Evolutionary conservation across 1,284 basidiomycete species (phyloP).

Genomic region (Sphagnurus paluster): DNA sequence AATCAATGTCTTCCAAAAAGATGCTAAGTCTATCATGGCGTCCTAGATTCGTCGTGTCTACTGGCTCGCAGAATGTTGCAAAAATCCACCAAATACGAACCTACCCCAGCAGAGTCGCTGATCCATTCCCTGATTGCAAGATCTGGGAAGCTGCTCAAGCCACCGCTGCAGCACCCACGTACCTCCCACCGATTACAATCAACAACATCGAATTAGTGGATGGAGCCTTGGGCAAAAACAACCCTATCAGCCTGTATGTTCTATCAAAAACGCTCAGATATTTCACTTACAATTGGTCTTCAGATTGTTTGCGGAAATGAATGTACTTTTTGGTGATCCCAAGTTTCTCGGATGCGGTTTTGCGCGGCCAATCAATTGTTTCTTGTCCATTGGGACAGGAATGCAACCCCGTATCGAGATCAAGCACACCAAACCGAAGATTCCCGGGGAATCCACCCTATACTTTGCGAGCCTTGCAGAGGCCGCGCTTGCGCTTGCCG

Average conservation of each 20-base stretch:
- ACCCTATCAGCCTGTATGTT: conserved; percentile 20
- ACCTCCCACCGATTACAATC: conserved; percentile 25
- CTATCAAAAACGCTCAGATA: too few species aligned
- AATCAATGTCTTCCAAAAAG: too few species aligned
- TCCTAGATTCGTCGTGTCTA: conserved; percentile 14
- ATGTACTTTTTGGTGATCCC: conserved; percentile 11
- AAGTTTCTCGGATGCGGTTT: conserved; percentile 8
- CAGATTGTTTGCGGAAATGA: conserved; percentile 17
- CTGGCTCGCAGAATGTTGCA: conserved; percentile 5
- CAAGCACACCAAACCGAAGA: conserved; percentile 1
- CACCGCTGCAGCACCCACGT: conserved; percentile 32
- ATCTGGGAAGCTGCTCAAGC: conserved; percentile 35
- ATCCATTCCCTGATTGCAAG: conserved; percentile 22
- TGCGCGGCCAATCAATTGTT: conserved; percentile 10
- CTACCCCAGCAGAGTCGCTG: conserved; percentile 21
- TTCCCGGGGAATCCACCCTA: background rate
- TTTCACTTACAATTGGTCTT: background rate
- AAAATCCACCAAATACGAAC: conserved; percentile 20
- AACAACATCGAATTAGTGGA: conserved; percentile 27
- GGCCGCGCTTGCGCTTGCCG: conserved; percentile 9
- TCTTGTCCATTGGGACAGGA: conserved; percentile 15
- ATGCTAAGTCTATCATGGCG: background rate
- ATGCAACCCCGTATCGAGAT: conserved; percentile 15
- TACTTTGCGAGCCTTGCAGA: conserved; percentile 4
- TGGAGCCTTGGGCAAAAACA: conserved; percentile 29